A percentile compares a stretch with the other conserved stretches of the same genome.
Conservation (phyloP, 2,329 filamentous ascomycete genomes). For the Falciphora oryzae region DNA sequence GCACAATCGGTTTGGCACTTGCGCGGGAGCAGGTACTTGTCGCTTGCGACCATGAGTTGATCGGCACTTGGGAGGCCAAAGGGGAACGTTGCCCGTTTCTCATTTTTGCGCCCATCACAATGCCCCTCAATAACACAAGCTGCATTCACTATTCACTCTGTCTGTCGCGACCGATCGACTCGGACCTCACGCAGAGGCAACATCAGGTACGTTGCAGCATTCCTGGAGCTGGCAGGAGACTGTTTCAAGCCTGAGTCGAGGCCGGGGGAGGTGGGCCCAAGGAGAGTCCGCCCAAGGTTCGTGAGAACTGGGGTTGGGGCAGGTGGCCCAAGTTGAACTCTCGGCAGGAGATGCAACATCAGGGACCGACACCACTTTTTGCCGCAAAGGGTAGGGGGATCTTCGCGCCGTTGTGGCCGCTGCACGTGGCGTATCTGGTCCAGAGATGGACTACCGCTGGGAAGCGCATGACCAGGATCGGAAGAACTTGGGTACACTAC, state of each 20-base stretch:
- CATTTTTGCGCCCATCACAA: no score
- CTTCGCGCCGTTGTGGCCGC: neutral
- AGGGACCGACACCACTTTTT: no score
- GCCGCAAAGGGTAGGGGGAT: no score
- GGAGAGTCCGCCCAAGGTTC: neutral
- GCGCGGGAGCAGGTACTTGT: no score
- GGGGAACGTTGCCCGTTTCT: no score
- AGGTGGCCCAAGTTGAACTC: neutral
- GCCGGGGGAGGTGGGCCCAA: neutral
- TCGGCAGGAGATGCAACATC: neutral
- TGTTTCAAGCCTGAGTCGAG: neutral
- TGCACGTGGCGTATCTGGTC: neutral
- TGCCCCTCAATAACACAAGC: no score
- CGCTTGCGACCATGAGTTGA: no score
- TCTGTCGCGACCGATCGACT: neutral
- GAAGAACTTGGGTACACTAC: no score
- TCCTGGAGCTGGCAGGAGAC: neutral
- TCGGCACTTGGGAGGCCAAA: no score
- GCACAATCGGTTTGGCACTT: no score
- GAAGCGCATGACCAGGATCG: no score
- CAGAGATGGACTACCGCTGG: neutral
- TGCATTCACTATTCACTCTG: no score
- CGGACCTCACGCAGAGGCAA: neutral
- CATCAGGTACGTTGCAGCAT: neutral
- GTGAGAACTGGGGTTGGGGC: neutral